phyloP scores from a whole-genome alignment of 192 early-diverging fungal species.

The Geosiphon pyriformis region DNA sequence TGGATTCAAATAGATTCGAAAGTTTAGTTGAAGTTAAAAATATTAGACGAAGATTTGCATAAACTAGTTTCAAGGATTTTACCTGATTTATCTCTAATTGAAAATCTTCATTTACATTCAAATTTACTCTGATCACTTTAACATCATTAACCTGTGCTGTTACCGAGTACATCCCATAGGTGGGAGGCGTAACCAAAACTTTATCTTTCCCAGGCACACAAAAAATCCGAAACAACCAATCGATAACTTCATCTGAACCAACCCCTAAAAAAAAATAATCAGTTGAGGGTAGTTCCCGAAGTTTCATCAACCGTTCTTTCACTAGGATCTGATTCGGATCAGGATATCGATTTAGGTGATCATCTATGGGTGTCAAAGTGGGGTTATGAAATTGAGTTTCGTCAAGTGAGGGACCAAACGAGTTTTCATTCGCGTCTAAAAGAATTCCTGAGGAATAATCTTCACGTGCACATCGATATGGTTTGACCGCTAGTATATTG shows the following conservation, averaged over 20 bases:
- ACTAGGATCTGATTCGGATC: constrained; percentile 85
- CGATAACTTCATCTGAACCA: constrained; percentile 95
- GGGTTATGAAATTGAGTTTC: constrained; percentile 10
- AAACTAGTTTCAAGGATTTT: constrained; percentile 7
- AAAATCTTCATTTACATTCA: constrained; percentile 57
- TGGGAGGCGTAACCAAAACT: constrained; percentile 92
- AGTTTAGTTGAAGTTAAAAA: constrained; percentile 24
- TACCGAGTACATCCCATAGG: constrained; percentile 98
- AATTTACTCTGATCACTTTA: constrained; percentile 74
- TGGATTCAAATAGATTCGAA: too few species aligned
- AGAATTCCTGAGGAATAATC: constrained; percentile 92
- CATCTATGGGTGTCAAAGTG: constrained; percentile 28
- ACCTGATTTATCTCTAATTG: constrained; percentile 63
- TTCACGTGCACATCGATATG: constrained; percentile 98
- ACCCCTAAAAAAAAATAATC: constrained; percentile 92
- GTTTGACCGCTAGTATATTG: constrained; percentile 74
- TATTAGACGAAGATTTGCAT: constrained; percentile 6
- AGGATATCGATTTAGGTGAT: constrained; percentile 87
- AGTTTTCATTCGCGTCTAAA: constrained; percentile 99
- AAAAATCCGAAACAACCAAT: constrained; percentile 81
- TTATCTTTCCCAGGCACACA: constrained; percentile 88
- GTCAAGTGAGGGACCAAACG: constrained; percentile 57
- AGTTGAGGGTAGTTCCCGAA: constrained; percentile 60
- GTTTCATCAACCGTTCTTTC: constrained; percentile 69
- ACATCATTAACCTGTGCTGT: constrained; percentile 95